Evolutionary conservation across 176 grass and related monocot genomes (phyloP), one percentile per base, ranked within the genome.

Genomic region (Phragmites australis): DNA sequence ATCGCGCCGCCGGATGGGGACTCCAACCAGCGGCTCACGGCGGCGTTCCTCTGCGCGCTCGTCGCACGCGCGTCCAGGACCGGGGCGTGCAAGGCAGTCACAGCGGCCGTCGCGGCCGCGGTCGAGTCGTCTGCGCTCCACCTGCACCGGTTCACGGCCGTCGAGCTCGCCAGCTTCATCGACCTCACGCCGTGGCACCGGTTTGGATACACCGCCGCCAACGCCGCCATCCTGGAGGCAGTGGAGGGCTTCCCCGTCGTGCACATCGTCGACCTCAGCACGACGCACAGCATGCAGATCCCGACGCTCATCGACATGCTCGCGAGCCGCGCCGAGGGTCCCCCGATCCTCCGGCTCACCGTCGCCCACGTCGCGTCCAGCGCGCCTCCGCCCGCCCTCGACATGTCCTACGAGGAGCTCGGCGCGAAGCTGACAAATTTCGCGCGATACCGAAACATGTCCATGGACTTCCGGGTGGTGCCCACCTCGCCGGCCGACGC

Each of bases 201-300:
- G 46, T 99, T 99, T 18, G 97, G 97, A 41, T 99, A 91, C 78
- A 79, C 93, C 15, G 92, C 90, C 0, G 87, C 97, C 63, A 99
- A 99, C 79, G 72, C 87, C 17, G 86, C 97, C 55, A 96, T 99
- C 82, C 44, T 90, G 17, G 97, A 99, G 10, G 97, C 93, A 12
- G 88, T 82, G 9, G 97, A 99, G 71, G 93, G 93, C 14, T 91
- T 86, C 70, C 75, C 89, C 34, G 78, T 81, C 4, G 74, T 99
- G 56, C 97, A 99, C 89, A 53, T 99, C 82, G 87, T 96, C 29
- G 93, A 99, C 56, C 84, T 99, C 71, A 56, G 93, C 93, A 96
- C 90, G 0, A 99, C 93, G 53, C 97, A 99, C 82, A 91, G 97
- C 93, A 99, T 99, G 97, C 97, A 99, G 90, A 93, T 99, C 78